Evolutionary conservation across 768 basidiomycete species (phyloP).

Genomic region (Tulasnella sp.): DNA sequence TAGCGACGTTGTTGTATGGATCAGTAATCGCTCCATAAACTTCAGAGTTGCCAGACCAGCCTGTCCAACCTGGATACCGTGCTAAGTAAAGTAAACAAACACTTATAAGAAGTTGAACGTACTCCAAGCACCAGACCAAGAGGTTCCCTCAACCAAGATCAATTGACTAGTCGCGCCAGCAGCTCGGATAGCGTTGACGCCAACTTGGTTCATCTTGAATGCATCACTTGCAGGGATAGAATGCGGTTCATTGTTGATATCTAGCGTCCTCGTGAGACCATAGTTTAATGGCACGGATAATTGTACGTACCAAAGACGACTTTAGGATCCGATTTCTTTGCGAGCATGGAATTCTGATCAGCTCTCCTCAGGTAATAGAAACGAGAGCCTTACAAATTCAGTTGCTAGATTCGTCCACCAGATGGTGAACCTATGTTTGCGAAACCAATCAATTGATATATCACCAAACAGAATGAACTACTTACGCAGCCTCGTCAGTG

Average conservation of each 20-base stretch:
- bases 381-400: slow-evolving; percentile 35
- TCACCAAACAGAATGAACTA: background rate
- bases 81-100: background rate
- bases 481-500: slow-evolving; percentile 35
- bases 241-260: slow-evolving; percentile 55
- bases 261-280: no score
- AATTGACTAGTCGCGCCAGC: slow-evolving; percentile 41
- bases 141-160: slow-evolving; percentile 31
- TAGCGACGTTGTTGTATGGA: slow-evolving; percentile 48
- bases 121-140: slow-evolving; percentile 52
- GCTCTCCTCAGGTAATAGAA: background rate
- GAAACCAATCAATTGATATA: background rate
- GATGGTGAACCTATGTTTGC: background rate
- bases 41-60: slow-evolving; percentile 43
- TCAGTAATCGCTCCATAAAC: slow-evolving; percentile 42
- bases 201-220: slow-evolving; percentile 48
- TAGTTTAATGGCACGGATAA: no score
- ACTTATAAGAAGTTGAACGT: slow-evolving; percentile 16
- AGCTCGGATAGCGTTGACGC: slow-evolving; percentile 50
- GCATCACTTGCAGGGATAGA: slow-evolving; percentile 40
- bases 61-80: slow-evolving; percentile 34
- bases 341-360: background rate
- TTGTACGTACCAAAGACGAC: slow-evolving; percentile 59
- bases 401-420: slow-evolving; percentile 44
- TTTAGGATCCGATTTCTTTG: slow-evolving; percentile 28